phyloP scores from a whole-genome alignment of 1,284 basidiomycete genomes.

The Pterulicium gracile region DNA sequence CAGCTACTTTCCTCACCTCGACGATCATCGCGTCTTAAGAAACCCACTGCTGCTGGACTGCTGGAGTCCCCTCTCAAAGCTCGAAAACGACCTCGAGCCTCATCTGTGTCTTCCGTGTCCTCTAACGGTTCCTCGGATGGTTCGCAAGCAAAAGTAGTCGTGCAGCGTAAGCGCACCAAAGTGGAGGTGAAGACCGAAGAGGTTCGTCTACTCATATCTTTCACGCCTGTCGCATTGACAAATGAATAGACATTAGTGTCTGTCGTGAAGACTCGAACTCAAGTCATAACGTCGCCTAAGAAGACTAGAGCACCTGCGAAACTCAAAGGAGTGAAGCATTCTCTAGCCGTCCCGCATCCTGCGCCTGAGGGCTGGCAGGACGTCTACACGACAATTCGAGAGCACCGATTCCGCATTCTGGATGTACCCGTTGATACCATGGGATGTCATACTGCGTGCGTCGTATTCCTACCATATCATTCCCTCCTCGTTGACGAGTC shows the following conservation, averaged over 20 bases:
- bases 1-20: background rate
- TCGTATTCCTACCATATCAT: background rate
- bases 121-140: background rate
- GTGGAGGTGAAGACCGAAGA: background rate
- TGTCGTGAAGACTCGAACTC: background rate
- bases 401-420: conserved; percentile 57
- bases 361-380: conserved; percentile 67
- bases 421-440: conserved; percentile 87
- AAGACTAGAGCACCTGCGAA: conserved; percentile 11
- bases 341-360: conserved; percentile 60
- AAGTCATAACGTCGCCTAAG: conserved; percentile 7
- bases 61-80: background rate
- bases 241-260: background rate
- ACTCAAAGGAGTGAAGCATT: conserved; percentile 36
- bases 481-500: background rate
- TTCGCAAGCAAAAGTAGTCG: too few relatives aligned
- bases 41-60: background rate
- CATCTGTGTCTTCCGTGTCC: background rate
- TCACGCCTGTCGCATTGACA: background rate
- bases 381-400: conserved; percentile 65
- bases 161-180: too few relatives aligned
- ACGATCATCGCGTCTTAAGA: background rate
- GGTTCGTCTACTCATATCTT: background rate
- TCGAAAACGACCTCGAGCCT: background rate
- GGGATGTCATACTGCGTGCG: conserved; percentile 51